A percentile compares a stretch with the other conserved stretches of the same genome.
phyloP scores from a whole-genome alignment of 805 yeast genomes.

The Sugiyamaella boreocaroliniensis region DNA sequence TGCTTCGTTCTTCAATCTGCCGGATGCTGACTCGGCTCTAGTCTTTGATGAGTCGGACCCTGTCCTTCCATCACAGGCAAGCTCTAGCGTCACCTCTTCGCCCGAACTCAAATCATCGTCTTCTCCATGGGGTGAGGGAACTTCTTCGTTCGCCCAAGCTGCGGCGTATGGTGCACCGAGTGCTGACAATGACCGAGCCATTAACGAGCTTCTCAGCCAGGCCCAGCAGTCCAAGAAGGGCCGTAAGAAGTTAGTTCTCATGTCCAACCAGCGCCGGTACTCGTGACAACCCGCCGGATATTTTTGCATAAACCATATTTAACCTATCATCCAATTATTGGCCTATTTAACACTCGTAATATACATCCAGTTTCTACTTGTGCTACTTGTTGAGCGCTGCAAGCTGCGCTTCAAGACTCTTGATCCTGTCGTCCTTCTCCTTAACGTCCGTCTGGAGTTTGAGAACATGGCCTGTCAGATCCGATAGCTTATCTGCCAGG shows the following conservation, averaged over 20 bases:
- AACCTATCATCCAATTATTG: not conserved
- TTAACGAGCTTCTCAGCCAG: constrained; percentile 14
- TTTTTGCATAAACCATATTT: not conserved
- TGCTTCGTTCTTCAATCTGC: constrained; percentile 5
- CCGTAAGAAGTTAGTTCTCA: constrained; percentile 26
- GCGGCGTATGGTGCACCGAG: constrained; percentile 17
- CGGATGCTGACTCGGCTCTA: constrained; percentile 3
- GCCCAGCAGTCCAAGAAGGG: constrained; percentile 18
- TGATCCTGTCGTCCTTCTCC: constrained; percentile 18
- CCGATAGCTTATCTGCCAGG: constrained; percentile 10
- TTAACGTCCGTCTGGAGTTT: constrained; percentile 20
- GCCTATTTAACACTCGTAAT: not conserved
- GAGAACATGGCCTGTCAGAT: constrained; percentile 17
- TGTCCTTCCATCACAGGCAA: constrained; percentile 3
- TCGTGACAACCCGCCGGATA: not conserved
- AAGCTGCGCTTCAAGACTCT: constrained; percentile 20
- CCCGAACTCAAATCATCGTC: not conserved
- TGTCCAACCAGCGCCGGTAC: constrained; percentile 15
- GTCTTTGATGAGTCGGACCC: constrained; percentile 10
- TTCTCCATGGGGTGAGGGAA: constrained; percentile 19
- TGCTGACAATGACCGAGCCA: constrained; percentile 15
- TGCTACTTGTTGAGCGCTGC: not conserved
- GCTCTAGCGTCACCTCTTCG: not conserved
- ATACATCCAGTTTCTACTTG: not conserved
- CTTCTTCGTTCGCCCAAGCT: constrained; percentile 17